Evolutionary conservation across 2,329 filamentous ascomycete species (phyloP), one percentile per base, ranked within the genome.

Genomic region (Fusarium ambrosium): DNA sequence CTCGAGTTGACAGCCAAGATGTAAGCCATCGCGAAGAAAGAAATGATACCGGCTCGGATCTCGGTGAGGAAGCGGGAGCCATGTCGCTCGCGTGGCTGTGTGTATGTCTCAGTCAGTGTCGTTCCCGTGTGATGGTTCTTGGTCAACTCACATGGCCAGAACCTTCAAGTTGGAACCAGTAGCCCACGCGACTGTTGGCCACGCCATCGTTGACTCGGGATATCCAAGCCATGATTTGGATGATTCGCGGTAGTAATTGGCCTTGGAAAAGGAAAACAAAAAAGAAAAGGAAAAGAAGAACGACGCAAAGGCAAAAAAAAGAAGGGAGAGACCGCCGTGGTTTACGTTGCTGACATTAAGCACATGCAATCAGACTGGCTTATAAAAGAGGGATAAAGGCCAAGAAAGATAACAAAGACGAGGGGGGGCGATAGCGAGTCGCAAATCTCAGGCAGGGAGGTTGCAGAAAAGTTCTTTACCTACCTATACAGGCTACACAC

Each of bases 31-130:
- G 89, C 89, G 81, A 94, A 93, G 84, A 95, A 95, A 81, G 93
- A 95, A 29, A 94, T 94, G 39, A 97, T 84, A 56, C 95, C 95
- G 69, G 93, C 95, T 71, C 95, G 92, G 64, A 97, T 87, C 84
- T 97, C 95, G 62, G 94, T 97, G 79, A 94, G 91, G 86, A 97
- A 97, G 77, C 89, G 88, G 36, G 93, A 92, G 24, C 92, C 92
- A 80, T 94, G 92, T 62, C 94, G 91, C 82, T 94, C 92, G 77
- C 87, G 89, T 73, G 88, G 89, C 92, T n/a, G 20, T 4, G 13
- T 55, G 9, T 55, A 1, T 34, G 13, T 56, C 51, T 56, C 51
- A 22, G 51, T 56, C 51, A 56, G n/a, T 56, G 51, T 9, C n/a
- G 16, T 34, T 34, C n/a, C 51, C 6, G 11, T 34, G 29, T 16